phyloP scores from a whole-genome alignment of 1,139 yeast species.

The Kodamaea fungicola region DNA sequence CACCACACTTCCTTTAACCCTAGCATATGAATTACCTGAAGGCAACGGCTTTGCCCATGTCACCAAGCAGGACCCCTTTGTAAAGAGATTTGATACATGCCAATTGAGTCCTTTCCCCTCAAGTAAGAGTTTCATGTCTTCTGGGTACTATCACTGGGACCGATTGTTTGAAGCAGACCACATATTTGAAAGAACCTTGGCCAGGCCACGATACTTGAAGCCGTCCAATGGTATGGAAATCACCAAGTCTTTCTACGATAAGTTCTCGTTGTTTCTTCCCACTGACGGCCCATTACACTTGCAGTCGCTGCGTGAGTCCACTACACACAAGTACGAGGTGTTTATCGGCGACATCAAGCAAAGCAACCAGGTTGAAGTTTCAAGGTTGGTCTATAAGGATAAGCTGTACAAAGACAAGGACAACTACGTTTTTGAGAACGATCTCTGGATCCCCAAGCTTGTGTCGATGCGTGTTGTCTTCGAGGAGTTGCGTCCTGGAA shows the following conservation, averaged over 20 bases:
- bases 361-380: slow-evolving; percentile 22
- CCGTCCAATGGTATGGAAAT: slow-evolving; percentile 29
- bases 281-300: slow-evolving; percentile 9
- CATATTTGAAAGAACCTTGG: slow-evolving; percentile 28
- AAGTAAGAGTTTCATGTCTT: slow-evolving; percentile 16
- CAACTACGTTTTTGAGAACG: slow-evolving; percentile 15
- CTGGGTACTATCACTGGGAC: slow-evolving; percentile 35
- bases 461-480: slow-evolving; percentile 32
- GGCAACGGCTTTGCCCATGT: slow-evolving; percentile 10
- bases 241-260: slow-evolving; percentile 24
- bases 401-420: background rate
- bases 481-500: slow-evolving; percentile 33
- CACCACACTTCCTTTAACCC: slow-evolving; percentile 14
- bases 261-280: slow-evolving; percentile 24
- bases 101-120: slow-evolving; percentile 28
- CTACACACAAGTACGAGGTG: slow-evolving; percentile 27
- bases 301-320: slow-evolving; percentile 26
- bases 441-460: slow-evolving; percentile 36
- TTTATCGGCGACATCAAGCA: slow-evolving; percentile 32
- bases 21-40: slow-evolving; percentile 14
- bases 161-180: slow-evolving; percentile 41
- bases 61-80: slow-evolving; percentile 20
- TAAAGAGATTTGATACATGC: slow-evolving; percentile 24
- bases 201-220: slow-evolving; percentile 32
- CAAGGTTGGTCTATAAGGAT: slow-evolving; percentile 17